These are phyloP conservation scores for Chlamydomonas sphaeroides DNA, from an alignment of 139 green algal species.

Conservation along the genomic window DNA sequence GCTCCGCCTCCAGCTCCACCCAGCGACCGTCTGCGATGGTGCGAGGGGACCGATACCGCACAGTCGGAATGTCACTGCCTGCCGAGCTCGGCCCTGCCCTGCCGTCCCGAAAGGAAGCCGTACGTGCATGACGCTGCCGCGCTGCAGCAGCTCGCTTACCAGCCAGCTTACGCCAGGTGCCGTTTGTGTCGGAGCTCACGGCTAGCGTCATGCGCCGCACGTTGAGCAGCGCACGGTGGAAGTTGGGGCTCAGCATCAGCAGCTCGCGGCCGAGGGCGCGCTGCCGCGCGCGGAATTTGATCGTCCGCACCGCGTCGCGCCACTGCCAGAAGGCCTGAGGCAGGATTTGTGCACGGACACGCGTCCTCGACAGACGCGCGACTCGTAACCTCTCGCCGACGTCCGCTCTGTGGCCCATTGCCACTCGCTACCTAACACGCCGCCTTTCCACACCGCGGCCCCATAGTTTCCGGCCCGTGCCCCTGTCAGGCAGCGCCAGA, in stretches of 20 bases:
- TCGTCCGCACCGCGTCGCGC: slow-evolving; percentile 39
- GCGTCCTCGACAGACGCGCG: no score
- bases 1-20: slow-evolving; percentile 34
- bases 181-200: slow-evolving; percentile 42
- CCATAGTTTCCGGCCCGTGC: no score
- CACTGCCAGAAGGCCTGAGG: slow-evolving; percentile 58
- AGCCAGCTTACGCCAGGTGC: slow-evolving; percentile 41
- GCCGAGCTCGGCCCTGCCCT: no score
- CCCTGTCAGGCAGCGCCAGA: no score
- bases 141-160: background rate
- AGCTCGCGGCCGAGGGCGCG: slow-evolving; percentile 8
- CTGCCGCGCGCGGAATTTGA: slow-evolving; percentile 42
- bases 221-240: slow-evolving; percentile 45
- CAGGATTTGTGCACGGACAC: no score
- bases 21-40: slow-evolving; percentile 5
- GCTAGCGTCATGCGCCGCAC: slow-evolving; percentile 56
- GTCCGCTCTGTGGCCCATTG: no score
- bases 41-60: no score
- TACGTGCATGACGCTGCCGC: background rate
- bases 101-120: no score
- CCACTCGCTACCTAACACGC: no score
- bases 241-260: slow-evolving; percentile 46
- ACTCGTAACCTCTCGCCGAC: no score
- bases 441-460: no score
- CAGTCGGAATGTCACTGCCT: background rate